These are phyloP conservation scores for Heliocybe sulcata DNA, from an alignment of 1,284 basidiomycete species.

Conservation along the genomic window DNA sequence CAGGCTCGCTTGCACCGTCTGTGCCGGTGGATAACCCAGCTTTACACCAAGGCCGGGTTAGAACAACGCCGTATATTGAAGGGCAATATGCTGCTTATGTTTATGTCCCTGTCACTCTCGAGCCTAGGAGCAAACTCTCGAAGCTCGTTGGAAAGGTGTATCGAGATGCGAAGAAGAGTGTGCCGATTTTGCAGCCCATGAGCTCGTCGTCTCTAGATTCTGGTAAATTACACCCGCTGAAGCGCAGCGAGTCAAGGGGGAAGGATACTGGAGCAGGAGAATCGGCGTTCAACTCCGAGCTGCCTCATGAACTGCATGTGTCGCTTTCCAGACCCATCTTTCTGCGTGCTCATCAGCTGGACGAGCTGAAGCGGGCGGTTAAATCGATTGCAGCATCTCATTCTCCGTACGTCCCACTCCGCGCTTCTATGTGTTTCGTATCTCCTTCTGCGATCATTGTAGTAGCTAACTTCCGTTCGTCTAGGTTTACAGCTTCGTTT, in stretches of 20 bases:
- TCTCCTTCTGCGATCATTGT: too few relatives aligned
- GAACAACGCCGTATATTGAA: constrained; percentile 68
- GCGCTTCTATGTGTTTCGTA: neutral
- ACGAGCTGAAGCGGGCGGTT: constrained; percentile 55
- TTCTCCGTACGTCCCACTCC: constrained; percentile 34
- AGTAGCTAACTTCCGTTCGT: neutral
- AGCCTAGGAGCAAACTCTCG: constrained; percentile 31
- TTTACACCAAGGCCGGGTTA: constrained; percentile 71
- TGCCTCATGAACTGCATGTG: constrained; percentile 48
- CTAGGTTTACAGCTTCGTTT: constrained; percentile 68
- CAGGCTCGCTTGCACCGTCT: constrained; percentile 36
- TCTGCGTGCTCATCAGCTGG: constrained; percentile 68
- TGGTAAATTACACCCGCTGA: too few relatives aligned
- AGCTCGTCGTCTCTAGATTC: constrained; percentile 18
- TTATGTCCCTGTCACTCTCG: constrained; percentile 54
- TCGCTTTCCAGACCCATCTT: constrained; percentile 74
- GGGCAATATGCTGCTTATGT: constrained; percentile 76
- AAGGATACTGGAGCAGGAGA: constrained; percentile 9
- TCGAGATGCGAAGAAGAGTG: constrained; percentile 30
- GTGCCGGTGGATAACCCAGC: constrained; percentile 56
- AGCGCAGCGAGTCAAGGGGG: constrained; percentile 8
- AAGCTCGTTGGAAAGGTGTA: constrained; percentile 42
- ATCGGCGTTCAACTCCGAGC: neutral
- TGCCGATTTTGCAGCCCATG: constrained; percentile 42
- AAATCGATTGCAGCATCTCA: constrained; percentile 36